A percentile compares a stretch with the other conserved stretches of the same genome.
phyloP scores from a whole-genome alignment of 179 eudicot species.

The Silene noctiflora region DNA sequence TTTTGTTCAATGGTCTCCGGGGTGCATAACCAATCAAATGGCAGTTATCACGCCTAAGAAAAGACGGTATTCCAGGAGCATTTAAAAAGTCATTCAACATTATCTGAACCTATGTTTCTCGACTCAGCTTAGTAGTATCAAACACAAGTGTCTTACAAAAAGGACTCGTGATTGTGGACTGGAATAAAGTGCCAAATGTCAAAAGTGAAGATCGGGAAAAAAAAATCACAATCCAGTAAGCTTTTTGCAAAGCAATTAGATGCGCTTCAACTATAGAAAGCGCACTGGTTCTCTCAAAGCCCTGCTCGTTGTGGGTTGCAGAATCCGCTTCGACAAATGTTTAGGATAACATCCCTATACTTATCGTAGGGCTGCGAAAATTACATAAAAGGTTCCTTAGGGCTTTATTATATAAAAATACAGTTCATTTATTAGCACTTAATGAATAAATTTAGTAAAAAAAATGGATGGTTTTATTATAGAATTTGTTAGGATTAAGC shows the following conservation, averaged over 20 bases:
- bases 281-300: constrained; percentile 66
- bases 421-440: too few species aligned
- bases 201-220: not conserved
- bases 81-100: not conserved
- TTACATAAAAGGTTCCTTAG: not conserved
- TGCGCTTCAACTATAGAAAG: constrained; percentile 60
- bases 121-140: not conserved
- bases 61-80: not conserved
- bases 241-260: constrained; percentile 47
- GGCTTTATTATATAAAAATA: too few species aligned
- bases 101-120: not conserved
- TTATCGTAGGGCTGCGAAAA: constrained; percentile 50
- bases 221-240: constrained; percentile 43
- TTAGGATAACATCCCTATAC: constrained; percentile 70
- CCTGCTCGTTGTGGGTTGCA: constrained; percentile 85
- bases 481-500: too few species aligned
- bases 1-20: constrained; percentile 20
- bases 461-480: too few species aligned
- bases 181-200: not conserved
- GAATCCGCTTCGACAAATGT: constrained; percentile 94
- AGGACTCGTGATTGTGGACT: not conserved
- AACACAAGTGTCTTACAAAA: not conserved
- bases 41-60: constrained; percentile 49
- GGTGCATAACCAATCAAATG: constrained; percentile 69
- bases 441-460: too few species aligned